Conservation (phyloP, 441 rosid species). For the Sinapis alba region DNA sequence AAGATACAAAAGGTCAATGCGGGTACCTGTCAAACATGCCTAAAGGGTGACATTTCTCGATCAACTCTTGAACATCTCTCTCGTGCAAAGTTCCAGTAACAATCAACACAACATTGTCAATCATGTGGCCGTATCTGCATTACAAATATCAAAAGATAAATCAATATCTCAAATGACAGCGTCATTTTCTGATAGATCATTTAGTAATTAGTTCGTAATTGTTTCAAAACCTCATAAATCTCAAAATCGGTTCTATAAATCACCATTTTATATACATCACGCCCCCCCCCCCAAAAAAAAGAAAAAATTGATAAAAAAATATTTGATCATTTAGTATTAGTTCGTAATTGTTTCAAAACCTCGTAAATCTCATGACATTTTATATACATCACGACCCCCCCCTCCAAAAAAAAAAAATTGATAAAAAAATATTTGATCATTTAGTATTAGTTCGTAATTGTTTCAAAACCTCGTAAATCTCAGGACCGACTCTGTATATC, state of each 20-base stretch:
- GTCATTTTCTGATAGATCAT: neutral
- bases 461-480: neutral
- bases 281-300: no score
- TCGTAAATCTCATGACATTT: no score
- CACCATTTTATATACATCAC: no score
- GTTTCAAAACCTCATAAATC: neutral
- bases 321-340: neutral
- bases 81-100: neutral
- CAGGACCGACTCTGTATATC: neutral
- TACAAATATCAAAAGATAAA: neutral
- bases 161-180: neutral
- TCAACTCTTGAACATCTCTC: neutral
- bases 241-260: no score
- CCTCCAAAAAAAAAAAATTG: no score
- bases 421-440: no score
- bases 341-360: neutral
- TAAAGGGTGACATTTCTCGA: slow-evolving; percentile 84
- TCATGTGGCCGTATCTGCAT: neutral
- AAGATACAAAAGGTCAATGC: neutral
- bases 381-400: no score
- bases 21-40: slow-evolving; percentile 98
- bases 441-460: neutral
- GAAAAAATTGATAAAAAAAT: no score
- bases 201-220: neutral
- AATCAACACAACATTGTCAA: neutral